These are phyloP conservation scores for Pythium diclinum DNA, from an alignment of 352 stramenopile genomes.

Conservation along the genomic window DNA sequence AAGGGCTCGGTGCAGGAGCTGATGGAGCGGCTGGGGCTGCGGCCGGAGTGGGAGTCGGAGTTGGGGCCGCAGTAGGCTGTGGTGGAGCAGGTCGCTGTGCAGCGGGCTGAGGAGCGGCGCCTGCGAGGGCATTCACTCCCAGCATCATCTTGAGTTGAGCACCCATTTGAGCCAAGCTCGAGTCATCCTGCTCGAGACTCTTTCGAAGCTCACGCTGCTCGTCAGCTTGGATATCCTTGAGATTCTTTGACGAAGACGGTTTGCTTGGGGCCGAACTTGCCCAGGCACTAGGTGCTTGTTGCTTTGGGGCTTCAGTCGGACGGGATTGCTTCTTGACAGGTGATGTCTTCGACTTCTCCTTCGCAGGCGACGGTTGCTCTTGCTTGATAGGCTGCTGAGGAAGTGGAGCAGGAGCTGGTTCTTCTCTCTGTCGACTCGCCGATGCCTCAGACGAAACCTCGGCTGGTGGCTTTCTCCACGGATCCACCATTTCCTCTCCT, in stretches of 20 bases:
- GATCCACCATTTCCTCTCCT: slow-evolving; percentile 5
- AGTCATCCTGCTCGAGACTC: slow-evolving; percentile 38
- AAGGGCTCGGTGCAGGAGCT: slow-evolving; percentile 37
- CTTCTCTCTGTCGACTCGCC: neutral
- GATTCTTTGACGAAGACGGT: slow-evolving; percentile 33
- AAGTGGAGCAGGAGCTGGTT: neutral
- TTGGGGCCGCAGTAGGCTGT: slow-evolving; percentile 4
- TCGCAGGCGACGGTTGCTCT: slow-evolving; percentile 21
- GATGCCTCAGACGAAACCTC: neutral
- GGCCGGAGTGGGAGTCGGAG: slow-evolving; percentile 8
- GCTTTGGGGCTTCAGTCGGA: slow-evolving; percentile 19
- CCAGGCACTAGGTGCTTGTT: slow-evolving; percentile 35
- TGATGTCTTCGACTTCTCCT: slow-evolving; percentile 30
- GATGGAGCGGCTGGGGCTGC: slow-evolving; percentile 6
- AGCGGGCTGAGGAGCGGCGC: neutral
- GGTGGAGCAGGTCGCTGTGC: slow-evolving; percentile 12
- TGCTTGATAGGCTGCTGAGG: slow-evolving; percentile 23
- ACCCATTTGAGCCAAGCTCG: slow-evolving; percentile 77
- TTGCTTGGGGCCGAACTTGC: slow-evolving; percentile 24
- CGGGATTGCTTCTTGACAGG: slow-evolving; percentile 35
- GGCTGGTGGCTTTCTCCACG: slow-evolving; percentile 14
- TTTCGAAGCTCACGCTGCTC: slow-evolving; percentile 67
- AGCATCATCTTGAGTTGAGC: slow-evolving; percentile 89
- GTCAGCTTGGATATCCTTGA: slow-evolving; percentile 84
- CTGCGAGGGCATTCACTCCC: slow-evolving; percentile 39